Conservation (phyloP, 169 alveolate species). For the Cryptosporidium sp. region DNA sequence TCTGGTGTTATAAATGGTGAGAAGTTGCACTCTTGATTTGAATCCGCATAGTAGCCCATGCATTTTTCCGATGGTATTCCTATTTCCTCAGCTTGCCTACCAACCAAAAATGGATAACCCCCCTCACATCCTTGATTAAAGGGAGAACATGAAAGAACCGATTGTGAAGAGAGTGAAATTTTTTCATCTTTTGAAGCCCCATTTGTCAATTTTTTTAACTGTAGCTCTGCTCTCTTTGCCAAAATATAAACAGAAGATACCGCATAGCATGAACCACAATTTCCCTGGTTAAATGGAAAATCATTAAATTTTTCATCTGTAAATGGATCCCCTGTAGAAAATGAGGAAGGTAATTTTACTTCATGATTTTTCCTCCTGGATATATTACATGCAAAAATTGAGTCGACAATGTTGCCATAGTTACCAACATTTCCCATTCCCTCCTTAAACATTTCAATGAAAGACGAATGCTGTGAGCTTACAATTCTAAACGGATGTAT, state of each 20-base stretch:
- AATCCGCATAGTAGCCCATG: conserved; percentile 68
- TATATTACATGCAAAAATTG: conserved; percentile 59
- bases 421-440: not conserved
- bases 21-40: conserved; percentile 71
- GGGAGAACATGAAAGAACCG: conserved; percentile 83
- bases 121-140: conserved; percentile 92
- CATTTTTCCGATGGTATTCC: conserved; percentile 83
- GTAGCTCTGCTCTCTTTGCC: conserved; percentile 88
- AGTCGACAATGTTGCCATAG: not conserved
- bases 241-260: conserved; percentile 86
- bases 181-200: conserved; percentile 75
- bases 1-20: conserved; percentile 24
- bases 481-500: conserved; percentile 1
- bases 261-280: conserved; percentile 97
- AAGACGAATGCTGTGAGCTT: not conserved
- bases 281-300: conserved; percentile 82
- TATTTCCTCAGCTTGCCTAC: conserved; percentile 86
- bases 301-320: conserved; percentile 46
- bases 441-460: conserved; percentile 39
- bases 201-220: conserved; percentile 79
- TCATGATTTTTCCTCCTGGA: not conserved
- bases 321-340: conserved; percentile 87
- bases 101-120: conserved; percentile 91
- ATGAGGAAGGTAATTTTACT: conserved; percentile 77
- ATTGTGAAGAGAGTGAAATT: conserved; percentile 79